Evolutionary conservation across 192 early-diverging fungal species (phyloP).

Genomic region (Backusella westeae): DNA sequence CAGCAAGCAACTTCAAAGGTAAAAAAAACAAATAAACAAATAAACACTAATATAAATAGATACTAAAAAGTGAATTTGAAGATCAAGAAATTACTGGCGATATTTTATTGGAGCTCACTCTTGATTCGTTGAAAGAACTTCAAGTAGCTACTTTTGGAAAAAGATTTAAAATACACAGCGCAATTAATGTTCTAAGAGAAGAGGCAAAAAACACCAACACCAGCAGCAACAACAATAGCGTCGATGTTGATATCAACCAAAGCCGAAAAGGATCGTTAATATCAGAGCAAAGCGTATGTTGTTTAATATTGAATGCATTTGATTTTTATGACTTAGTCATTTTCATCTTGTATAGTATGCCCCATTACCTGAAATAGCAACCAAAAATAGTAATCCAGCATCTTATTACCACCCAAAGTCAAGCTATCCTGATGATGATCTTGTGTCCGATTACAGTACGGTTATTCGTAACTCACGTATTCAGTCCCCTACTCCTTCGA

Average conservation of each 20-base stretch:
- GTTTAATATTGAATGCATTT: not conserved
- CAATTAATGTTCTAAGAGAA: slow-evolving; percentile 48
- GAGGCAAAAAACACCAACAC: not conserved
- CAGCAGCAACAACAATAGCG: not conserved
- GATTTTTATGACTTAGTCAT: not conserved
- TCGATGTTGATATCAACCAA: not conserved
- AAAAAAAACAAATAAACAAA: not conserved
- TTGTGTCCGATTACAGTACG: slow-evolving; percentile 13
- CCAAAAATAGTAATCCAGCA: slow-evolving; percentile 4
- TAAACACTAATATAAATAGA: too few species aligned
- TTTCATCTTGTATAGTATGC: not conserved
- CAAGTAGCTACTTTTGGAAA: slow-evolving; percentile 62
- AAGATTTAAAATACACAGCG: slow-evolving; percentile 62
- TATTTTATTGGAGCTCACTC: slow-evolving; percentile 54
- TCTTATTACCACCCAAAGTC: not conserved
- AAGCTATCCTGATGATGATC: slow-evolving; percentile 10
- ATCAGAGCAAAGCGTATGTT: not conserved
- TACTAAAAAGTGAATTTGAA: slow-evolving; percentile 15
- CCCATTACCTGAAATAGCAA: not conserved
- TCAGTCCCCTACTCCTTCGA: not conserved
- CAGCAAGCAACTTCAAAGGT: slow-evolving; percentile 22
- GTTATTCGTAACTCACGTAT: slow-evolving; percentile 6
- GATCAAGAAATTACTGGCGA: slow-evolving; percentile 66
- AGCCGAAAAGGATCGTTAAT: not conserved
- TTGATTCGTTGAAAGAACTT: slow-evolving; percentile 63